Base-by-base conservation (phyloP, 805 yeast species). In the Grigorovia transvaalensis region DNA sequence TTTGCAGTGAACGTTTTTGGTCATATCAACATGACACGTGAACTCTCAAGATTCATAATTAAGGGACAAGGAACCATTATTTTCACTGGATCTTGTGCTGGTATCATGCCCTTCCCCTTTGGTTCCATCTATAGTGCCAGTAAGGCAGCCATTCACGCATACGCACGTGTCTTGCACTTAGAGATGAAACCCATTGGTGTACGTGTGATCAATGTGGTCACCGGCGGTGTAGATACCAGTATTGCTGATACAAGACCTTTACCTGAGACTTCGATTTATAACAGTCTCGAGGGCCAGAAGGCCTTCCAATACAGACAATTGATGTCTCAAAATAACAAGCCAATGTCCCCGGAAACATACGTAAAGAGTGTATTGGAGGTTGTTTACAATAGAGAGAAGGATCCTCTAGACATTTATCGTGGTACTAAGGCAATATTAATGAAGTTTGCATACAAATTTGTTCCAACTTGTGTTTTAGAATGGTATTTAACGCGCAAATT, bases 121-220 rank as follows among this genome's bases (percentile, higher is more conserved):
- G 79, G 83, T 0, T 73, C 83, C 13, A 71, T 81, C 33, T 86
- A 86, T 61, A 75, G 82, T 35, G 74, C 90, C 1, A 65, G 84
- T 1, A 86, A 86, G 60, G 88, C 90, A 6, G 90, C 91, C 0
- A 79, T 86, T 52, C 88, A 84, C 57, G 82, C 78, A 57, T 86
- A 81, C 60, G 85, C 88, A 0, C 75, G 78, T 44, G 75, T 75
- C 1, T 68, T 86, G 51, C 77, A 82, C 50, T 61, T 81, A 27
- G 95, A 86, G 65, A 64, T 86, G 75, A 78, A 78, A 62, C 85
- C 88, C 3, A 82, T 84, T 59, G 85, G 77, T 15, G 91, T 86
- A 5, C 73, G 79, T 48, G 91, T 86, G 0, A 71, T 84, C 54
- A 82, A 83, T 58, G 73, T 82, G 12, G 67, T 84, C 44, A 85